phyloP scores from a whole-genome alignment of 106 monocot genomes.

The Apostasia shenzhenica region DNA sequence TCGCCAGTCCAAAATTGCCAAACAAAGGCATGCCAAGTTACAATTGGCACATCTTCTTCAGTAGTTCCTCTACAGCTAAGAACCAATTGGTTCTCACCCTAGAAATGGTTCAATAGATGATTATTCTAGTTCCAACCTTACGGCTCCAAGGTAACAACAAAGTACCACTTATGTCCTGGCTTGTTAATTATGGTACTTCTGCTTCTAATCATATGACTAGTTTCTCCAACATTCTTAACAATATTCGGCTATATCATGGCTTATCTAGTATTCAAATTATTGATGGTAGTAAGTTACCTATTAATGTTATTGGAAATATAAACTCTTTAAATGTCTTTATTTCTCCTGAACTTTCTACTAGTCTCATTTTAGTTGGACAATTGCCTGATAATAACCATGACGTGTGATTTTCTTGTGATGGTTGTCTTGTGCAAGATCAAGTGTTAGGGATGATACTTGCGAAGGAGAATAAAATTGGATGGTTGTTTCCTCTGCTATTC shows the following conservation, averaged over 20 bases:
- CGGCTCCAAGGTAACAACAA: neutral
- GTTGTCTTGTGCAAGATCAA: neutral
- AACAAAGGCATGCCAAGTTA: neutral
- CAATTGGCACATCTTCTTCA: neutral
- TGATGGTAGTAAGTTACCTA: conserved; percentile 7
- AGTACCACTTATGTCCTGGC: no score
- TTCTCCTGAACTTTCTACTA: no score
- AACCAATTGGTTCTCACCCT: neutral
- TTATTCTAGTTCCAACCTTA: no score
- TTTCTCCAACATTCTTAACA: neutral
- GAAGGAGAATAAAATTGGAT: neutral
- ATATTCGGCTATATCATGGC: neutral
- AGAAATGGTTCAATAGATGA: neutral
- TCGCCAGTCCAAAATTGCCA: neutral
- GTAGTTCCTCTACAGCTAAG: neutral
- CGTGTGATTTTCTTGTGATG: neutral
- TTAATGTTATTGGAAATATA: neutral
- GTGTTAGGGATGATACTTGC: neutral
- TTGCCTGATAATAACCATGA: no score
- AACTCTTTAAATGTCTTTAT: no score
- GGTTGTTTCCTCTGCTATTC: neutral
- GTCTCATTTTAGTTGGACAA: no score
- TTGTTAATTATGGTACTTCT: no score
- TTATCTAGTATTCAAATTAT: neutral
- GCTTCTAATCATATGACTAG: conserved; percentile 6